These are phyloP conservation scores for Talaromyces funiculosus DNA, from an alignment of 2,329 filamentous ascomycete genomes.

Conservation along the genomic window DNA sequence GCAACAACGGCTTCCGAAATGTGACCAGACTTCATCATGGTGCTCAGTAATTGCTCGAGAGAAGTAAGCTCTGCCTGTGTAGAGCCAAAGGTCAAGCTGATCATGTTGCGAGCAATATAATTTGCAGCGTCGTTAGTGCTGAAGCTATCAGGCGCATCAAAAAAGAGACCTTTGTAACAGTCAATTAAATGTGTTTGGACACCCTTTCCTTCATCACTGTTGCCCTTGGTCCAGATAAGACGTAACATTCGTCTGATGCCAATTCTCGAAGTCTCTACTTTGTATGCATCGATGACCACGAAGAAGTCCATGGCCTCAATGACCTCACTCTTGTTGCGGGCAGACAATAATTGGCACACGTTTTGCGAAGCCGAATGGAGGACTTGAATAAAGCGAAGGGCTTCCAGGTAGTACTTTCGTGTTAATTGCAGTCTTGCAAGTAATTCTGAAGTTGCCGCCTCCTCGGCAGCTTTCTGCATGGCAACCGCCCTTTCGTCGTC, in stretches of 20 bases:
- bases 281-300: conserved; percentile 90
- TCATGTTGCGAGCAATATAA: conserved; percentile 97
- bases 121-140: conserved; percentile 85
- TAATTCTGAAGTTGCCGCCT: conserved; percentile 81
- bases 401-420: conserved; percentile 86
- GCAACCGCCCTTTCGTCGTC: conserved; percentile 71
- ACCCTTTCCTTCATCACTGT: conserved; percentile 97
- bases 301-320: conserved; percentile 99
- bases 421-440: conserved; percentile 84
- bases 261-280: conserved; percentile 84
- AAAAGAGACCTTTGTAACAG: conserved; percentile 92
- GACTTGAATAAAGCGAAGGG: conserved; percentile 86
- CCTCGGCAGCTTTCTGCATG: conserved; percentile 73
- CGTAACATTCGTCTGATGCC: conserved; percentile 94
- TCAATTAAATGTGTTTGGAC: conserved; percentile 96
- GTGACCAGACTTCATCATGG: conserved; percentile 93
- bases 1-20: conserved; percentile 79
- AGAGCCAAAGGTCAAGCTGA: conserved; percentile 92
- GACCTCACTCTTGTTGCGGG: conserved; percentile 95
- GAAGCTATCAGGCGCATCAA: conserved; percentile 87
- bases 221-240: conserved; percentile 98
- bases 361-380: conserved; percentile 74
- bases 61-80: conserved; percentile 93
- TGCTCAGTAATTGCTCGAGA: conserved; percentile 86
- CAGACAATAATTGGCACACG: conserved; percentile 82